Evolutionary conservation across 495 filamentous ascomycete genomes (phyloP), one percentile per base, ranked within the genome.

Genomic region (Parmelia sp.): DNA sequence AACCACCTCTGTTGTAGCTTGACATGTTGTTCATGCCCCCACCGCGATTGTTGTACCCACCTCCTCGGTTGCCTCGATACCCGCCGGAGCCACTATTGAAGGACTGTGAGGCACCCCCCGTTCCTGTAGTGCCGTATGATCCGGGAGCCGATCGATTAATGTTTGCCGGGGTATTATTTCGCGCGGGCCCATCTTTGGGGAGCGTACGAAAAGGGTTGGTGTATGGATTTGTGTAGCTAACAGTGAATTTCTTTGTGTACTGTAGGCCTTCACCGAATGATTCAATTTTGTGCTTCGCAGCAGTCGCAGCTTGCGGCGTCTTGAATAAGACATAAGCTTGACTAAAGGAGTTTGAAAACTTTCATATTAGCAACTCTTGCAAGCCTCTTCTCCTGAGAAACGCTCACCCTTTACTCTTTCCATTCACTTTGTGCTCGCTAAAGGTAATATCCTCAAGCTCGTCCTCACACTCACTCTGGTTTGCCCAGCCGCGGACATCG

Each of bases 401-500:
- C 51, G 75, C 87, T 68, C 80, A 96, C 93, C 93, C 92, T 77
- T 97, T 97, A 74, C 90, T 94, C 75, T 98, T 98, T 61, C 94
- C 94, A 70, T 98, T 98, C 19, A 97, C 91, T 75, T 98, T 98
- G 75, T 97, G 94, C 72, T 98, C 94, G 66, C 88, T 96, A 70
- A 97, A 97, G 1, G 92, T 96, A 51, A 97, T 86, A 62, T 96
- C 93, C 71, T 91, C 91, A 27, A 98, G 79, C 70, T 96, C 90
- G 55, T 85, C 82, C 71, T 97, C 94, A 67, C 83, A 88, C 12
- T 79, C 81, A 36, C 87, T 88, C 65, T 89, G 79, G 66, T 86
- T 84, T 15, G 88, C 83, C 92, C 91, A 96, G 62, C 89, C 91
- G 56, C 94, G 88, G 64, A 98, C 83, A 66, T 96, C 91, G 70